Evolutionary conservation across 305 asterid genomes (phyloP).

Genomic region (Fraxinus dipetala): DNA sequence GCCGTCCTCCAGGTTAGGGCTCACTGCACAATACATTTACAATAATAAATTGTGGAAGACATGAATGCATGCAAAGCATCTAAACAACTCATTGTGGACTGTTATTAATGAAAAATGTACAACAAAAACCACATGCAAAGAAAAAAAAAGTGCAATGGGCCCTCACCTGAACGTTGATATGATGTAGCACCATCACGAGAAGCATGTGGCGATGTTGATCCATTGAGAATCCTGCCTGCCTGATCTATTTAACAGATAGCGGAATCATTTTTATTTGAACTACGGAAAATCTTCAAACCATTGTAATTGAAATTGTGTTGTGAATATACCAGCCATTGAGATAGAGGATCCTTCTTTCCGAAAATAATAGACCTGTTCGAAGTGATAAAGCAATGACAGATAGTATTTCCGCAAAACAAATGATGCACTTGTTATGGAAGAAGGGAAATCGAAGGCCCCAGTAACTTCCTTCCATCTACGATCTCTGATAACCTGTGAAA

Average conservation of each 20-base stretch:
- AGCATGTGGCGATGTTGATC: conserved; percentile 39
- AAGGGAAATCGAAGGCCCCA: conserved; percentile 74
- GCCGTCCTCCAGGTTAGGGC: conserved; percentile 48
- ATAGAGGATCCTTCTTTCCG: conserved; percentile 63
- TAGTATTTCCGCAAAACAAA: conserved; percentile 76
- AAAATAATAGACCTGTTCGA: conserved; percentile 92
- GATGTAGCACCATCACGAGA: conserved; percentile 40
- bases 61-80: background rate
- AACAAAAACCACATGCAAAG: conserved; percentile 5
- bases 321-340: conserved; percentile 41
- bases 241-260: conserved; percentile 37
- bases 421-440: conserved; percentile 78
- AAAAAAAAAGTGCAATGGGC: conserved; percentile 2
- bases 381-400: conserved; percentile 79
- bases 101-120: background rate
- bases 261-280: conserved; percentile 16
- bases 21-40: conserved; percentile 45
- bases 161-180: conserved; percentile 53
- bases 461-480: conserved; percentile 89
- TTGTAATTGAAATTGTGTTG: conserved; percentile 11
- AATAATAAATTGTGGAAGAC: conserved; percentile 13
- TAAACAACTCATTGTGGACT: background rate
- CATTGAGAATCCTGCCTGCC: conserved; percentile 31
- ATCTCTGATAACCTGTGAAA: conserved; percentile 66
- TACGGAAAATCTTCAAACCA: conserved; percentile 11